Evolutionary conservation across 345 rosid genomes (phyloP).

Genomic region (Gynandropsis gynandra): DNA sequence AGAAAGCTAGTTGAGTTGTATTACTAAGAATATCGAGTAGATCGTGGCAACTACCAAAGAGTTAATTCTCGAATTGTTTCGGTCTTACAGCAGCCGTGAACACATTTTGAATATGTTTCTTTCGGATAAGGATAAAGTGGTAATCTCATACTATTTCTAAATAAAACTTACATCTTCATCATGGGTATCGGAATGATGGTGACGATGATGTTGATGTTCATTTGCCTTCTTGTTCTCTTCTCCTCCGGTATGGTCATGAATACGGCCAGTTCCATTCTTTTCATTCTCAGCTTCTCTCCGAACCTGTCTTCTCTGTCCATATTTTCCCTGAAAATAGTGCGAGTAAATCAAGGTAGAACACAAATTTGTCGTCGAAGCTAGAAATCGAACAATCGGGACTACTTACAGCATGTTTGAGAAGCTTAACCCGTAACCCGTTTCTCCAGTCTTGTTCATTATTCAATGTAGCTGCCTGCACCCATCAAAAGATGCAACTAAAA

Average conservation of each 20-base stretch:
- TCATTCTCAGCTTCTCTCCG: conserved; percentile 54
- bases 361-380: neutral
- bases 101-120: no score
- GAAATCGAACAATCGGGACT: conserved; percentile 1
- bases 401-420: conserved; percentile 57
- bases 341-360: conserved; percentile 2
- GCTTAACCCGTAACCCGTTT: conserved; percentile 84
- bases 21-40: neutral
- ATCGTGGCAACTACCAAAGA: neutral
- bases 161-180: conserved; percentile 51
- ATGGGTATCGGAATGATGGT: conserved; percentile 37
- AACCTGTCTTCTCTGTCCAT: conserved; percentile 50
- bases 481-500: conserved; percentile 9
- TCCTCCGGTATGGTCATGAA: conserved; percentile 38
- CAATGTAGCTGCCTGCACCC: conserved; percentile 62
- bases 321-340: conserved; percentile 38
- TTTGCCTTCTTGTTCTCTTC: conserved; percentile 39
- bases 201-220: conserved; percentile 36
- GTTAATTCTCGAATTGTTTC: no score
- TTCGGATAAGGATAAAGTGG: no score
- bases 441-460: conserved; percentile 88
- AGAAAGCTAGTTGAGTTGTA: neutral
- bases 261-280: conserved; percentile 35
- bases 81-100: no score
- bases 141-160: neutral